Evolutionary conservation across 1,284 basidiomycete species (phyloP).

Genomic region (Ustilago loliicola): DNA sequence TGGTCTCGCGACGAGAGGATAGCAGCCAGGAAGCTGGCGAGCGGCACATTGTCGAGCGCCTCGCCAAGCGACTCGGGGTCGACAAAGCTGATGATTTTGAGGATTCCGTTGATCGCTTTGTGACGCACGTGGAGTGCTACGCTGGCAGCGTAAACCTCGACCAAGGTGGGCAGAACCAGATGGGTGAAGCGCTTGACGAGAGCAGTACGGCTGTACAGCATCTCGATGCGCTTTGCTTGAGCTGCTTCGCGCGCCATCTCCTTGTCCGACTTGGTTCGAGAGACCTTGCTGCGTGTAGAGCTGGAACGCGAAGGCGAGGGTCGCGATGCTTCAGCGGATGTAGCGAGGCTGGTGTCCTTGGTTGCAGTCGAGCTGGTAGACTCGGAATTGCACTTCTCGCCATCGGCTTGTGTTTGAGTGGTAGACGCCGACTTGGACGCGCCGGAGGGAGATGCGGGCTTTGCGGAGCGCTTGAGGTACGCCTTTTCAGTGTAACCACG

Average conservation of each 20-base stretch:
- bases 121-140: constrained; percentile 59
- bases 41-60: constrained; percentile 62
- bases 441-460: constrained; percentile 1
- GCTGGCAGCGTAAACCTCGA: constrained; percentile 68
- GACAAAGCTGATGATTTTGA: constrained; percentile 66
- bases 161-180: constrained; percentile 66
- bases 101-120: constrained; percentile 63
- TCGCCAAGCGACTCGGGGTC: constrained; percentile 57
- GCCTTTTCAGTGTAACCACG: constrained; percentile 90
- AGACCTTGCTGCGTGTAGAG: constrained; percentile 20
- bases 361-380: not conserved
- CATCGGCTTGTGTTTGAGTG: constrained; percentile 2
- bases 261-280: constrained; percentile 50
- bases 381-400: constrained; percentile 15
- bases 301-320: constrained; percentile 27
- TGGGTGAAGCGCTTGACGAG: constrained; percentile 64
- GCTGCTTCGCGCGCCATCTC: constrained; percentile 58
- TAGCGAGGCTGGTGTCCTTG: not conserved
- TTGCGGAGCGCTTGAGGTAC: constrained; percentile 71
- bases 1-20: constrained; percentile 65
- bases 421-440: not conserved
- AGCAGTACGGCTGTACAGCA: constrained; percentile 54
- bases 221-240: constrained; percentile 57
- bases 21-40: constrained; percentile 66
- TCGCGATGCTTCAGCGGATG: constrained; percentile 8